phyloP scores from a whole-genome alignment of 495 filamentous ascomycete genomes.

The Eremomyces bilateralis region DNA sequence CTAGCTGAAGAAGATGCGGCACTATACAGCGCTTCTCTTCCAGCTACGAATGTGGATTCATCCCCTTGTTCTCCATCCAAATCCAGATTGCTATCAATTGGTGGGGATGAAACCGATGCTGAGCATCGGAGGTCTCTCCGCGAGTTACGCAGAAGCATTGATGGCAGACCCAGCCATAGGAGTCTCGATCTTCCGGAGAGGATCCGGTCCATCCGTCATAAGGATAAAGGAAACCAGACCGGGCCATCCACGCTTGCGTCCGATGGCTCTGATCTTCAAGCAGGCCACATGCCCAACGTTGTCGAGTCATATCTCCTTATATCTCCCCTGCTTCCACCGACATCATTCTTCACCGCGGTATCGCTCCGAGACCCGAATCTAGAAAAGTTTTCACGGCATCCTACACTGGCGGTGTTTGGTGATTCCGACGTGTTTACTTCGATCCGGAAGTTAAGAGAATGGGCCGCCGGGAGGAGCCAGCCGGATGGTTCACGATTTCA shows the following conservation, averaged over 20 bases:
- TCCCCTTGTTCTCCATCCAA: constrained; percentile 7
- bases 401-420: constrained; percentile 57
- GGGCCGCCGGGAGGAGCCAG: constrained; percentile 37
- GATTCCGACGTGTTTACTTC: constrained; percentile 59
- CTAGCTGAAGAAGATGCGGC: constrained; percentile 34
- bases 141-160: constrained; percentile 12
- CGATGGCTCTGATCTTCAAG: neutral
- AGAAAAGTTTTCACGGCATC: constrained; percentile 26
- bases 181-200: constrained; percentile 12
- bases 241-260: neutral
- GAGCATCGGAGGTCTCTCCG: constrained; percentile 11
- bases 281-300: constrained; percentile 6
- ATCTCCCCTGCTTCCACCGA: constrained; percentile 50
- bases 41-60: constrained; percentile 23
- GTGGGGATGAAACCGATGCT: constrained; percentile 18
- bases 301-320: constrained; percentile 39
- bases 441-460: constrained; percentile 39
- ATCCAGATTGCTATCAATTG: constrained; percentile 14
- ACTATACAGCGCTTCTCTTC: no score
- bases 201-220: constrained; percentile 6
- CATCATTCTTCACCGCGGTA: constrained; percentile 34
- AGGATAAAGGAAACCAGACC: neutral
- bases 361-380: constrained; percentile 20
- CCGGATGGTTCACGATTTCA: constrained; percentile 22
- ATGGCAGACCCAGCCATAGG: constrained; percentile 6